Evolutionary conservation across 2,329 filamentous ascomycete genomes (phyloP).

Genomic region (Cercospora zeae-maydis): DNA sequence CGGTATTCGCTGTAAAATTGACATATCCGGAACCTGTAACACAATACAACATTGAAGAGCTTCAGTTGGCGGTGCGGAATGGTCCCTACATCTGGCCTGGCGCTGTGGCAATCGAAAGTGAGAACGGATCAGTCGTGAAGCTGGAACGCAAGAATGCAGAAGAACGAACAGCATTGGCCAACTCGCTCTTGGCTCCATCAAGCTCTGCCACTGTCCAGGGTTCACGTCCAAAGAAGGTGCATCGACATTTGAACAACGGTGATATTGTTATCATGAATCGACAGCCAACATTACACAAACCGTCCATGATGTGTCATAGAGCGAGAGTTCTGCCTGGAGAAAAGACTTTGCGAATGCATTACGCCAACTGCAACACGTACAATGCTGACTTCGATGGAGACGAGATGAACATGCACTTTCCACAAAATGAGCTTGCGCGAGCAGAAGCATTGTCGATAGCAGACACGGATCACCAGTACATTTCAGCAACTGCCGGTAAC

Average conservation of each 20-base stretch:
- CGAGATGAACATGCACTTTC: slow-evolving; percentile 99
- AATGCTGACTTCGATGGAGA: slow-evolving; percentile 99
- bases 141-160: slow-evolving; percentile 82
- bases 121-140: slow-evolving; percentile 86
- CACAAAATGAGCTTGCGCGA: slow-evolving; percentile 90
- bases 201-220: slow-evolving; percentile 65
- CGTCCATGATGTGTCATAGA: slow-evolving; percentile 97
- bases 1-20: slow-evolving; percentile 94
- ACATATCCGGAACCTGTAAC: slow-evolving; percentile 98
- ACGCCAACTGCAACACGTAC: slow-evolving; percentile 99
- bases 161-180: slow-evolving; percentile 83
- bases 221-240: slow-evolving; percentile 88
- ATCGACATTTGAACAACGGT: slow-evolving; percentile 91
- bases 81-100: slow-evolving; percentile 92
- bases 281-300: slow-evolving; percentile 95
- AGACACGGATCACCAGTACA: slow-evolving; percentile 95
- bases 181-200: slow-evolving; percentile 84
- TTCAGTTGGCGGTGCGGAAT: slow-evolving; percentile 95
- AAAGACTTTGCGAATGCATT: slow-evolving; percentile 98
- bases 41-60: slow-evolving; percentile 91
- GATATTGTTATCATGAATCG: slow-evolving; percentile 99
- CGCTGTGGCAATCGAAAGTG: slow-evolving; percentile 89
- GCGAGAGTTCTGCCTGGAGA: slow-evolving; percentile 89
- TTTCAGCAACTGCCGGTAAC: slow-evolving; percentile 89
- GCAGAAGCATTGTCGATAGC: slow-evolving; percentile 91